phyloP scores from a whole-genome alignment of 1,139 yeast genomes.

The Kodamaea arcana region DNA sequence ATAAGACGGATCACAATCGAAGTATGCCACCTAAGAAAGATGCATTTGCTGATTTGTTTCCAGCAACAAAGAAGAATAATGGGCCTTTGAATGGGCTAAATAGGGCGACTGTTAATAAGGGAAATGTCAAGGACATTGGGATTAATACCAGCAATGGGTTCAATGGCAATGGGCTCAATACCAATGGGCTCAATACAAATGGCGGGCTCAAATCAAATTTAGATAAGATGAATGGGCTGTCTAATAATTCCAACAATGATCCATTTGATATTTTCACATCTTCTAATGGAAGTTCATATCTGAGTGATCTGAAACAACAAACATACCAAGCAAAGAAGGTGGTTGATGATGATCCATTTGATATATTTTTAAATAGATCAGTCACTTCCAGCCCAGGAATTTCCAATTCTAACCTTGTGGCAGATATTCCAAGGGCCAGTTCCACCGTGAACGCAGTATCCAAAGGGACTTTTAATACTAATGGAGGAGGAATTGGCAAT shows the following conservation, averaged over 20 bases:
- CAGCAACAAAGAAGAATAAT: slow-evolving; percentile 7
- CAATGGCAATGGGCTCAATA: background rate
- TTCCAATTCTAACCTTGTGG: slow-evolving; percentile 3
- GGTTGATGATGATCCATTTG: slow-evolving; percentile 18
- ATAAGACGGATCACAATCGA: background rate
- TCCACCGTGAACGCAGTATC: too few species aligned
- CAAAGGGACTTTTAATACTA: too few species aligned
- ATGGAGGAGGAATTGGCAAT: too few species aligned
- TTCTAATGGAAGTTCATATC: background rate
- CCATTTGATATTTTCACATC: slow-evolving; percentile 4
- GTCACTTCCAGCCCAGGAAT: slow-evolving; percentile 1
- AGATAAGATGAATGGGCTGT: too few species aligned
- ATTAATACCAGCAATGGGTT: background rate
- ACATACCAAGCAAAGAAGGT: slow-evolving; percentile 7
- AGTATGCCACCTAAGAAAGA: slow-evolving; percentile 39
- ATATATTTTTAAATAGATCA: slow-evolving; percentile 5
- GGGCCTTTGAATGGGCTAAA: slow-evolving; percentile 3
- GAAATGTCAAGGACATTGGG: slow-evolving; percentile 6
- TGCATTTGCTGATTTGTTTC: slow-evolving; percentile 47
- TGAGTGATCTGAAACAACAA: slow-evolving; percentile 1
- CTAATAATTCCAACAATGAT: background rate
- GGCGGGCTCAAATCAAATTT: too few species aligned
- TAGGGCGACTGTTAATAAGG: background rate
- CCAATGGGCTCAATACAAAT: too few species aligned
- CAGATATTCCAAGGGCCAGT: background rate